Conservation (phyloP, 352 stramenopile species). For the Globisporangium apiculatum region DNA sequence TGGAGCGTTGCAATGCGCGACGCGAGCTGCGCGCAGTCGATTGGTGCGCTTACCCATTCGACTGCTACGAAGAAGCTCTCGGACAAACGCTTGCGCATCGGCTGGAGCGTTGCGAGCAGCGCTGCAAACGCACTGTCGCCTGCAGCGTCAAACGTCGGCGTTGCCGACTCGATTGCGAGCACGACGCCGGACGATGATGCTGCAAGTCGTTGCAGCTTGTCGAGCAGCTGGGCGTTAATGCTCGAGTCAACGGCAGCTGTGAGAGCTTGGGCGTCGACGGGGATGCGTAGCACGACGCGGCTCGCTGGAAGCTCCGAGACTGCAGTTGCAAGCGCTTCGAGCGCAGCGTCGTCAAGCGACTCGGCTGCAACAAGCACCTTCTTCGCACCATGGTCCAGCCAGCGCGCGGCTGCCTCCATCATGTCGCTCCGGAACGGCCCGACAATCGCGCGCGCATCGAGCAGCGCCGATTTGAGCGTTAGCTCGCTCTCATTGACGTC, state of each 20-base stretch:
- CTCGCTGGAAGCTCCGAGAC: constrained; percentile 54
- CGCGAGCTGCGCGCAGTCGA: constrained; percentile 21
- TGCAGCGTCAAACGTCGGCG: constrained; percentile 6
- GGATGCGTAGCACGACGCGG: constrained; percentile 56
- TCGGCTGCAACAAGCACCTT: constrained; percentile 49
- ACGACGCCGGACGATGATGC: constrained; percentile 34
- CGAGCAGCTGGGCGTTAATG: constrained; percentile 9
- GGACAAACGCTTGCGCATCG: constrained; percentile 31
- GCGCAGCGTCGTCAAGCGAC: constrained; percentile 33
- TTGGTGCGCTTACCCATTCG: constrained; percentile 23
- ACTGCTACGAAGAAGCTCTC: constrained; percentile 50
- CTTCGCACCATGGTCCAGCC: constrained; percentile 56
- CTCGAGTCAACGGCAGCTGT: not conserved
- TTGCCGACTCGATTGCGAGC: constrained; percentile 21
- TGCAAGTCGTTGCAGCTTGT: constrained; percentile 34
- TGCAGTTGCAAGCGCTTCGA: constrained; percentile 44
- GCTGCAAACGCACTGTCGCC: constrained; percentile 9
- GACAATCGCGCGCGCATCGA: constrained; percentile 40
- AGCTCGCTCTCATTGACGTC: constrained; percentile 17
- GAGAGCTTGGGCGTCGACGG: constrained; percentile 28
- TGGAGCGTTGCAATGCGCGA: constrained; percentile 50
- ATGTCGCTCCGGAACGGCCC: constrained; percentile 56
- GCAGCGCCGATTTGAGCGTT: constrained; percentile 33
- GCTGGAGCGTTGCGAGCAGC: constrained; percentile 24
- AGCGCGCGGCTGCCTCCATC: constrained; percentile 42